Evolutionary conservation across 129 eudicot genomes (phyloP), one percentile per base, ranked within the genome.

Genomic region (Tagetes erecta): DNA sequence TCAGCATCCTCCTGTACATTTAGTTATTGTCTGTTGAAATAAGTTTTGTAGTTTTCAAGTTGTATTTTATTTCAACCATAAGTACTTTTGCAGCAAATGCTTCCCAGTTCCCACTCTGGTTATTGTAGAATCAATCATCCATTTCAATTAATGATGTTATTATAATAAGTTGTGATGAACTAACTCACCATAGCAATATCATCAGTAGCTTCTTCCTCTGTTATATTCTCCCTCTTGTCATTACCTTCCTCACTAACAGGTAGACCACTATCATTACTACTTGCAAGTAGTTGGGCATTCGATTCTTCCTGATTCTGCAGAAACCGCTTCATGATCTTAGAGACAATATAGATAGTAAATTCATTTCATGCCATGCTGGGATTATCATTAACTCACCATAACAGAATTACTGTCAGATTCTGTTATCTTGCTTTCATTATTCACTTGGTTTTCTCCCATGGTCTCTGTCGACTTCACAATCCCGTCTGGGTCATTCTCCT

Each of bases 241-340:
- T 20, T 20, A 20, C 27, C 27, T 20, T 20, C 27, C 27, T 20
- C 27, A 20, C 27, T 20, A 20, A 20, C 47, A 40, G 55, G 5
- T 62, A 70, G 5, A 70, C 38, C n/a, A n/a, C 30, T 71, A 47
- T 49, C 77, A 39, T 27, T 63, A 12, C 72, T 13, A 52, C 72
- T 39, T 9, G 56, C 58, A 51, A 62, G 31, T 8, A 39, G 44
- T 31, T 49, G 49, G 2, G 11, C 38, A 33, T 67, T 40, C 0
- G 80, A 36, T 8, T 42, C 39, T 57, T 36, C 64, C 37, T 30
- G 57, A 1, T 46, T 60, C 80, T 76, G 75, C 58, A n/a, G 58
- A 49, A 20, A 53, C 5, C 60, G 5, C 6, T 53, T 33, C 6
- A 33, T 14, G 34, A 14, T 53, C 14, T 53, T 53, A 14, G 5